Evolutionary conservation across 1,139 yeast genomes (phyloP), one percentile per base, ranked within the genome.

Genomic region (Protomyces gravidus): DNA sequence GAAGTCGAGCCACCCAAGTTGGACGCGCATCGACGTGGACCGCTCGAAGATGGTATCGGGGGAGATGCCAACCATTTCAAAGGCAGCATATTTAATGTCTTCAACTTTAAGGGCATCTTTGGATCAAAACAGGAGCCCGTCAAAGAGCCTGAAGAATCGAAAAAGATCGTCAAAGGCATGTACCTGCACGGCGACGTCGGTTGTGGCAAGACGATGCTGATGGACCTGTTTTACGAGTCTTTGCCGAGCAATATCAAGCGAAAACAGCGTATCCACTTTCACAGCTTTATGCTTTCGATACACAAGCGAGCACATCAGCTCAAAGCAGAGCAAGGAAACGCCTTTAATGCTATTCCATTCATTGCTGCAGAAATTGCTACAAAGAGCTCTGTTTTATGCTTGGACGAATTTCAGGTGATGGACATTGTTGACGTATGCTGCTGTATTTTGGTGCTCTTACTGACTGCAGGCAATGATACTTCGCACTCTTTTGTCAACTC

Each of bases 151-250:
- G 33, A 46, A n/a, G 39, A 6, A 4, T 7, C 15, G 11, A 19
- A 6, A 3, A 17, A 21, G 26, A 32, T 21, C 27, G 26, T 53
- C 21, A 40, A 80, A 66, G 98, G 98, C 1, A 85, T 92, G 15
- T 92, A 92, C 70, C 77, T 92, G 27, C 92, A 88, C 71, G 98
- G 98, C 19, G 98, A 92, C 71, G 98, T 92, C 48, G 98, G 98
- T 2, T 89, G 97, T 73, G 98, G 98, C 7, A 92, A 92, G 70
- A 92, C 98, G 3, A 92, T 92, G 97, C 77, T 92, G 64, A 90
- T 92, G 97, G 98, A 92, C 72, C 77, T 92, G 67, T 92, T 92
- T 68, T 92, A 89, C 72, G 60, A 61, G 13, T 88, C 96, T 0
- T 78, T 92, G 15, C 97, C 97, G 0, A 58, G 71, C 0, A 89